phyloP scores from a whole-genome alignment of 768 basidiomycete genomes.

The Boletus edulis region DNA sequence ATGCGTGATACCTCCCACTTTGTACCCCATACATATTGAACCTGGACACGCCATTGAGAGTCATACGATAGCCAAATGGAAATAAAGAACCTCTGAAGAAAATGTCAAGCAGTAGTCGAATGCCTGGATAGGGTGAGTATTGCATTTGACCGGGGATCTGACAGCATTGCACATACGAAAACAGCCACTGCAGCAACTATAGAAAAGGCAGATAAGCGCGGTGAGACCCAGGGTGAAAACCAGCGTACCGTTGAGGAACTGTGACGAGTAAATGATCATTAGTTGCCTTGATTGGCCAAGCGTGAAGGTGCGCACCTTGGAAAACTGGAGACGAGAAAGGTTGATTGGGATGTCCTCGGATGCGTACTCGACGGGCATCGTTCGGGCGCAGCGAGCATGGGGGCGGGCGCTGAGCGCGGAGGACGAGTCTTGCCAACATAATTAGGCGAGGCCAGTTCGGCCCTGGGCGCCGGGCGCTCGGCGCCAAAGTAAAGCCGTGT shows the following conservation, averaged over 20 bases:
- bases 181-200: slow-evolving; percentile 19
- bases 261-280: neutral
- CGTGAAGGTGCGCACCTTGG: slow-evolving; percentile 12
- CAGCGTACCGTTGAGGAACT: slow-evolving; percentile 21
- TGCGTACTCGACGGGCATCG: slow-evolving; percentile 6
- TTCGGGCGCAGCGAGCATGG: neutral
- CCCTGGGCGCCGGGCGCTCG: neutral
- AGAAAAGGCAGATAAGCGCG: neutral
- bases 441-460: neutral
- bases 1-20: slow-evolving; percentile 23
- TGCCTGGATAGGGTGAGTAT: slow-evolving; percentile 3
- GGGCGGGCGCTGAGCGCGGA: neutral
- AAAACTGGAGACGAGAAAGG: slow-evolving; percentile 17
- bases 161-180: slow-evolving; percentile 9
- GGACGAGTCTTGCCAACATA: too few relatives aligned
- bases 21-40: slow-evolving; percentile 23
- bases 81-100: slow-evolving; percentile 15
- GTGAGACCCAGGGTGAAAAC: neutral
- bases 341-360: slow-evolving; percentile 4
- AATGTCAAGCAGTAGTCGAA: slow-evolving; percentile 27
- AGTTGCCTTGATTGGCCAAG: neutral
- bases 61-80: neutral
- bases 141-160: neutral
- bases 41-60: slow-evolving; percentile 11
- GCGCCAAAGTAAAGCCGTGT: too few relatives aligned